Evolutionary conservation across 768 basidiomycete genomes (phyloP), one percentile per base, ranked within the genome.

Genomic region (Pulveroboletus sp.): DNA sequence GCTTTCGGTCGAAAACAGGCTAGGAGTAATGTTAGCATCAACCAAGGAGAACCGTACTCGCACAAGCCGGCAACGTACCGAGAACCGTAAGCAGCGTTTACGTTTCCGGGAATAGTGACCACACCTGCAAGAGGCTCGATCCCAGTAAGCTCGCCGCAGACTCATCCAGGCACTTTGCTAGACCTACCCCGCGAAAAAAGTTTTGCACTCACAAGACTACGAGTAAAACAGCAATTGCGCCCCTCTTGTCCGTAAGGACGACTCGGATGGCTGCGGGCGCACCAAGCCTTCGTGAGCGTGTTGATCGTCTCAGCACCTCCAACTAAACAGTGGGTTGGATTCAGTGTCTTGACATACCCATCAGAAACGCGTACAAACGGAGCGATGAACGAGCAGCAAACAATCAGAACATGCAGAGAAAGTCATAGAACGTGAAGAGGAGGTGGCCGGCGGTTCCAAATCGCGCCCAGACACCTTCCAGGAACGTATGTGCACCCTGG

Each of bases 401-500:
- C 75, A 27, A 82, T 66, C 43, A 81, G n/a, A n/a, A 67, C 32
- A 74, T 75, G 51, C 75, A 79, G 3, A 80, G 59, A 49, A 80
- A 73, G 1, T 63, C 77, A 53, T 79, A 81, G 52, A 80, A 76
- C 2, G 73, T 73, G 55, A 80, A 81, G 17, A 80, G 59, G 10
- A 78, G 51, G 47, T 80, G 79, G 0, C 71, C 68, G 0, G 63
- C 64, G 2, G 71, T 75, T 5, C 78, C 78, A 44, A 76, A 79
- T 11, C 77, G 71, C 1, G 65, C 68, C 49, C 74, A 72, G 29
- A 78, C 76, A 29, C 82, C 79, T 69, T 84, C 79, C 21, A 80
- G 65, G 55, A 79, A 82, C 0, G 80, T 84, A 53, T 77, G 77
- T 0, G 79, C 79, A 14, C 75, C 74, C 27, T 79, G 77, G 74